phyloP scores from a whole-genome alignment of 1,139 yeast species.

The Suhomyces bokatorum region DNA sequence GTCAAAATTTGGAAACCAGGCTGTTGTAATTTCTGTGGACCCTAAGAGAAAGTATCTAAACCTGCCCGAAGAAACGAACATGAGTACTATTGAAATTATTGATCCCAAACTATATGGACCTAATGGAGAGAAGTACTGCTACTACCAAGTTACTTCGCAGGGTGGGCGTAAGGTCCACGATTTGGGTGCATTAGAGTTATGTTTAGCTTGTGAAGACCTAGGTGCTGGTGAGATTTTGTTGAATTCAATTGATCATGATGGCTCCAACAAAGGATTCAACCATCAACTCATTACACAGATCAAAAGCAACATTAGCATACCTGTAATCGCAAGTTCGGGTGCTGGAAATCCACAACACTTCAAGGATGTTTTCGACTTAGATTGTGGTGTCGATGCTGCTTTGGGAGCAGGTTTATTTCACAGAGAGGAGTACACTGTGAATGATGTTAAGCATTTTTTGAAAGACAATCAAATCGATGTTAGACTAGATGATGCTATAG shows the following conservation, averaged over 20 bases:
- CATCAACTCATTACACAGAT: conserved; percentile 78
- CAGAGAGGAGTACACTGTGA: conserved; percentile 86
- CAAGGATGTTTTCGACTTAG: conserved; percentile 71
- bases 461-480: conserved; percentile 41
- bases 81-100: conserved; percentile 49
- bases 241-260: conserved; percentile 95
- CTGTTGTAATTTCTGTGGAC: conserved; percentile 95
- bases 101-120: conserved; percentile 66
- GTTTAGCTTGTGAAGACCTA: conserved; percentile 81
- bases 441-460: conserved; percentile 73
- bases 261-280: conserved; percentile 90
- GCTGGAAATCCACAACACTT: conserved; percentile 94
- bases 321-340: conserved; percentile 96
- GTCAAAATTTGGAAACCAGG: conserved; percentile 89
- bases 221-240: conserved; percentile 97
- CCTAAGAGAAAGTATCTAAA: conserved; percentile 81
- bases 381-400: conserved; percentile 91
- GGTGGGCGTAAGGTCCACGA: conserved; percentile 93
- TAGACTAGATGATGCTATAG: conserved; percentile 33
- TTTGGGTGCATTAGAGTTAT: conserved; percentile 86
- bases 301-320: conserved; percentile 74
- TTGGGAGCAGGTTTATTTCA: conserved; percentile 98
- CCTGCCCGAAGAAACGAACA: conserved; percentile 59
- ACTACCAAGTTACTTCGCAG: conserved; percentile 93
- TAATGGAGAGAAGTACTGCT: conserved; percentile 80